phyloP scores from a whole-genome alignment of 495 filamentous ascomycete genomes.

The Evansstolkia leycettana region DNA sequence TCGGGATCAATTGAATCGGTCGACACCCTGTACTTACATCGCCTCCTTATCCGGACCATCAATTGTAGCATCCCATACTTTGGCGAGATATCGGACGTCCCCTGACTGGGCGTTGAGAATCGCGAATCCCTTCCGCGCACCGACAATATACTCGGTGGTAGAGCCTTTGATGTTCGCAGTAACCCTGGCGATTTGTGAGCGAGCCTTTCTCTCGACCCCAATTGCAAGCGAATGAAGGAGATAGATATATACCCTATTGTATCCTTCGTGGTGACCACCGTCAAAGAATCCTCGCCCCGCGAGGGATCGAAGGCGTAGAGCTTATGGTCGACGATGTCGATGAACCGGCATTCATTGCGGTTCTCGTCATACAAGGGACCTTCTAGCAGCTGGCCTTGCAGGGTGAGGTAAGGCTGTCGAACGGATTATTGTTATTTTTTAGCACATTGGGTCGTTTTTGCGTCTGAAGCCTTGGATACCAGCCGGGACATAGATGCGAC shows the following conservation, averaged over 20 bases:
- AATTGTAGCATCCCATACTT: background rate
- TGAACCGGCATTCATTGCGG: slow-evolving; percentile 55
- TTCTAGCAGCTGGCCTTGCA: slow-evolving; percentile 56
- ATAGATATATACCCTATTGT: slow-evolving; percentile 31
- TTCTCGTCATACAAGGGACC: slow-evolving; percentile 56
- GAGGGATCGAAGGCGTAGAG: slow-evolving; percentile 52
- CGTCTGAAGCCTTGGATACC: no score
- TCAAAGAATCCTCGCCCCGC: slow-evolving; percentile 39
- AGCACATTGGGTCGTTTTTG: no score
- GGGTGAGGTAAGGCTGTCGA: slow-evolving; percentile 48
- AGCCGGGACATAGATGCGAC: background rate
- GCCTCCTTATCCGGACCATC: background rate
- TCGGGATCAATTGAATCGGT: background rate
- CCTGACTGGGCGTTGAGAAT: background rate
- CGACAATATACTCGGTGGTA: slow-evolving; percentile 25
- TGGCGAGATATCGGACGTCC: background rate
- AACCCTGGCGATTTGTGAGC: background rate
- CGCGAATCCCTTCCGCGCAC: background rate
- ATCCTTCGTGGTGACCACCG: slow-evolving; percentile 48
- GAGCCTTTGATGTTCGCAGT: slow-evolving; percentile 3
- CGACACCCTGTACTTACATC: background rate
- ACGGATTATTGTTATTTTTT: background rate
- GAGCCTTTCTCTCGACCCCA: no score
- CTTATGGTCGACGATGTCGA: slow-evolving; percentile 61
- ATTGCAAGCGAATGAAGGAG: background rate